Base-by-base conservation (phyloP, 2,329 filamentous ascomycete genomes). In the Apiospora hydei region DNA sequence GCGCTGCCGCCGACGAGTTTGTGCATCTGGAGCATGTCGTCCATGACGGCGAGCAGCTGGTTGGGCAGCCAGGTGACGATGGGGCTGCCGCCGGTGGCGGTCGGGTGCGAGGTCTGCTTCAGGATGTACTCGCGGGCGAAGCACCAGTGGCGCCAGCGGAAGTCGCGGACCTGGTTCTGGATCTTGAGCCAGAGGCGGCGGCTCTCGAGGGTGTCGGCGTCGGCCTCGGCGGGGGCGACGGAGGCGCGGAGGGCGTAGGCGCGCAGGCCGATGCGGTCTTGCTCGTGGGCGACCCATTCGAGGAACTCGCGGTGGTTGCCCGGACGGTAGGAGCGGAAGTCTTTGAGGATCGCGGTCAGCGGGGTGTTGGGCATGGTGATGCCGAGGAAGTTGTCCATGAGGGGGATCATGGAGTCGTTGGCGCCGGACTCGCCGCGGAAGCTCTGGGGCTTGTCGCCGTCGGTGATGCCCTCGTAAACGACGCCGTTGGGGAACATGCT, bases 401-500 rank as follows among this genome's bases (percentile, higher is more conserved):
- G 89, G 3, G 96, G 95, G 71, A 97, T 92, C 87, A 98, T 98
- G 84, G 92, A 93, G 84, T 98, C 96, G 80, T 98, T 98, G 76
- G 96, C 96, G 61, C 96, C 96, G 69, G 92, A 95, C 84, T 98
- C 96, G 76, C 96, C 96, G 44, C 96, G 92, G 88, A 98, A 98
- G 71, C 89, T 92, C 81, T 94, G 84, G 4, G 93, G 92, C 2
- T 18, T 14, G 80, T 93, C 81, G 73, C 83, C 82, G 73, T 92
- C 90, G 75, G 92, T 92, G 73, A 96, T 89, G 11, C 94, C 95
- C 81, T 97, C 93, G 81, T 98, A 98, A 67, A 97, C 84, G 10
- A 98, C 96, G 11, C 96, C 96, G 74, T 95, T 86, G 11, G 95
- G 95, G 83, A 98, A 98, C 95, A 98, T 98, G 78, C 91, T 92